Base-by-base conservation (phyloP, 768 basidiomycete species). In the Kwoniella dejecticola region DNA sequence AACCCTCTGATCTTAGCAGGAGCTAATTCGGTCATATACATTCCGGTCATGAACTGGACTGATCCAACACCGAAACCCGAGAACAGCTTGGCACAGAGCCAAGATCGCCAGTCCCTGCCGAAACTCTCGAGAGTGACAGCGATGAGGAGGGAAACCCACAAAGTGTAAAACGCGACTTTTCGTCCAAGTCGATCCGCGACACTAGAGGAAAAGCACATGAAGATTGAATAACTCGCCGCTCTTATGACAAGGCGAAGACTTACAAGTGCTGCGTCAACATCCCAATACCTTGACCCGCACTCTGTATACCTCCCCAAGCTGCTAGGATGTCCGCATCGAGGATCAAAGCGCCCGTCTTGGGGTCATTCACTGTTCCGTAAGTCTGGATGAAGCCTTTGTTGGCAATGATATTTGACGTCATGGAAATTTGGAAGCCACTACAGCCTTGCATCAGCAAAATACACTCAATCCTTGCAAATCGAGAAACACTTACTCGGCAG, bases 331-430 rank as follows among this genome's bases (percentile, higher is more conserved):
- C 38, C 23, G 71, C 63, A 46, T 33, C 46, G 30, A 69, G 59
- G n/a, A 44, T 57, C 21, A 24, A 41, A 6, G 26, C 38, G 13
- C 63, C 66, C 0, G 48, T 60, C 26, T 21, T 38, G 10, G 63
- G 30, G 29, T 59, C 30, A 21, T 23, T 36, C 6, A 52, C 50
- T 8, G 65, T 67, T 4, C 65, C 69, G 45, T 63, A 74, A 29
- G 71, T 68, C 33, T 64, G 23, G 50, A 75, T 66, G 57, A 75
- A 75, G 1, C 71, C 71, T 8, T 41, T 48, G 59, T 73, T 73
- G 38, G 70, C 69, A 59, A 76, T 62, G 55, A 73, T 67, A n/a
- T 49, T 66, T 7, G 71, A 71, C 2, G 68, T 72, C 31, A 72
- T 67, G 2, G 60, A 54, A 52, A 68, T 65, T 41, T 72, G 63